Evolutionary conservation across 257 asterid genomes (phyloP).

Genomic region (Solanum rostratum): DNA sequence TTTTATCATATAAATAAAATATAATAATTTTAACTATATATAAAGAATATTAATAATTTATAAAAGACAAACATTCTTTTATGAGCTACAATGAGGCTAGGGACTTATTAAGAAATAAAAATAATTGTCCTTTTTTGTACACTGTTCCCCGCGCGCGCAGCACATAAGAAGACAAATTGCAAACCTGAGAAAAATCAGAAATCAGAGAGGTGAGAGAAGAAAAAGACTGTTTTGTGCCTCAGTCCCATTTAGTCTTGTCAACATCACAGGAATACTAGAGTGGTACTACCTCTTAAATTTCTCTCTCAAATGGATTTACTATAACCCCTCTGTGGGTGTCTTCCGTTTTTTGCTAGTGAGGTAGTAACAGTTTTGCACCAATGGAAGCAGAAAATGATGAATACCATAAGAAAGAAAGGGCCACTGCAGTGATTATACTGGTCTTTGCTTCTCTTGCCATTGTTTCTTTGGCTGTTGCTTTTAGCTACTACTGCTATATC

Average conservation of each 20-base stretch:
- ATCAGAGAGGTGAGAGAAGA: background rate
- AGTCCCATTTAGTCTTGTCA: background rate
- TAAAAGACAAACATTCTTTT: background rate
- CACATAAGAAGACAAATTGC: background rate
- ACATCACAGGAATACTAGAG: background rate
- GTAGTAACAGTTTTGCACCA: background rate
- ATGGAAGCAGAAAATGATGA: constrained; percentile 44
- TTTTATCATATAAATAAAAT: no score
- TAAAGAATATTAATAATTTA: no score
- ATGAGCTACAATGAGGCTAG: background rate
- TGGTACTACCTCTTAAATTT: background rate
- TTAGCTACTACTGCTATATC: constrained; percentile 68
- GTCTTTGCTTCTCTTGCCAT: constrained; percentile 52
- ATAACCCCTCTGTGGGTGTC: background rate
- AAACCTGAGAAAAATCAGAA: background rate
- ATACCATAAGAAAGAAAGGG: constrained; percentile 51
- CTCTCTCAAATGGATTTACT: background rate
- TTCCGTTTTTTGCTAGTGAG: background rate
- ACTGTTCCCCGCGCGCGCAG: background rate
- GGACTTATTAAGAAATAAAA: background rate
- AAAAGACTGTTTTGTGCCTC: background rate
- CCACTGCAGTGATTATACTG: constrained; percentile 34
- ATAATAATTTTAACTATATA: no score
- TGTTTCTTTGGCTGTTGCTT: constrained; percentile 48
- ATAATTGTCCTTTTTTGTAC: background rate